A percentile compares a stretch with the other conserved stretches of the same genome.
phyloP scores from a whole-genome alignment of 768 basidiomycete species.

The Collybia nuda region DNA sequence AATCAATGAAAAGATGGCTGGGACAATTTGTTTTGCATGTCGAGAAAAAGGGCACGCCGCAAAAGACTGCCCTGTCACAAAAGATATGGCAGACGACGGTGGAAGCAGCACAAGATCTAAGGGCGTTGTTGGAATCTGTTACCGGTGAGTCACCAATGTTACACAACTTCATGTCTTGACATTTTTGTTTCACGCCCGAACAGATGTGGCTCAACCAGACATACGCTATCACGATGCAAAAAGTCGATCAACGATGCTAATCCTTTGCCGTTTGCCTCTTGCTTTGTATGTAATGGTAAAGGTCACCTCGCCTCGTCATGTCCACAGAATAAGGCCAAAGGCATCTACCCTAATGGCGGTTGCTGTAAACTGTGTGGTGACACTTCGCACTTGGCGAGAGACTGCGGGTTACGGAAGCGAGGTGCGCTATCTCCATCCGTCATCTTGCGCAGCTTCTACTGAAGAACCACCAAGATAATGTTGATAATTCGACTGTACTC shows the following conservation, averaged over 20 bases:
- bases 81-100: conserved; percentile 15
- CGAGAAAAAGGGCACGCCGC: conserved; percentile 82
- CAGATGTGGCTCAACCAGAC: conserved; percentile 82
- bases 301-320: conserved; percentile 88
- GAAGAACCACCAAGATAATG: conserved; percentile 27
- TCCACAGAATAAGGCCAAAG: conserved; percentile 74
- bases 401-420: conserved; percentile 68
- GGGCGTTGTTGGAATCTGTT: conserved; percentile 57
- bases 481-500: conserved; percentile 33
- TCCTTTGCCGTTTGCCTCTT: conserved; percentile 85
- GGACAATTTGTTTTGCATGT: conserved; percentile 85
- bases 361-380: conserved; percentile 87
- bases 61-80: conserved; percentile 67
- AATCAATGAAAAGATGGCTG: conserved; percentile 50
- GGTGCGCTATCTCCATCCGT: conserved; percentile 32
- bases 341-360: conserved; percentile 90
- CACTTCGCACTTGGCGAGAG: conserved; percentile 81
- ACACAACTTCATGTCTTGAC: no score
- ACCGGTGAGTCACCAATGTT: conserved; percentile 59
- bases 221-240: conserved; percentile 78
- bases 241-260: conserved; percentile 59
- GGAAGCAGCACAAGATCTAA: conserved; percentile 17
- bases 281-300: conserved; percentile 83
- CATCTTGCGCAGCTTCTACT: no score
- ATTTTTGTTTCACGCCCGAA: neutral